These are phyloP conservation scores for Globisporangium okanoganense DNA, from an alignment of 352 stramenopile genomes.

Conservation along the genomic window DNA sequence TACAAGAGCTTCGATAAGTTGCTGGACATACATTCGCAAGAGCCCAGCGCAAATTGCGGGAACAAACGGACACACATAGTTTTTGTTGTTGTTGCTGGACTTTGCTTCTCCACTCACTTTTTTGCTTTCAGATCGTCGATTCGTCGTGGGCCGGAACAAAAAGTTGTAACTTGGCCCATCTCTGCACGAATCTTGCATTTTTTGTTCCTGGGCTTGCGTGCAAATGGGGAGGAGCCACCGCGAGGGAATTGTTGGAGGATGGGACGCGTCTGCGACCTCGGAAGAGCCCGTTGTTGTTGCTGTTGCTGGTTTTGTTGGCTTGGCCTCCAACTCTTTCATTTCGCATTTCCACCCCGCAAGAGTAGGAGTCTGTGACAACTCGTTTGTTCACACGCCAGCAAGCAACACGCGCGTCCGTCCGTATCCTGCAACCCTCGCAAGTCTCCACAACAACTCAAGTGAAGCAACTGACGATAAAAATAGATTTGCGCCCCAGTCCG, in stretches of 20 bases:
- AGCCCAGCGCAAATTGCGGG: no score
- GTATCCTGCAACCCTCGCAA: constrained; percentile 4
- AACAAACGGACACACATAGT: no score
- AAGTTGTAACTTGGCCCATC: no score
- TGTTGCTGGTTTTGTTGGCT: background rate
- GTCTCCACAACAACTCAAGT: background rate
- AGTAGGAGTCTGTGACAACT: constrained; percentile 18
- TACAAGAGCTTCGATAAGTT: no score
- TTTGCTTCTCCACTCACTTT: no score
- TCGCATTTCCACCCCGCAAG: constrained; percentile 30
- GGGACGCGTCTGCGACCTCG: background rate
- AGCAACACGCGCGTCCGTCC: background rate
- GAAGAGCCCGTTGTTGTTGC: background rate
- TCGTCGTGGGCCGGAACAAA: no score
- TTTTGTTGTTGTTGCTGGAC: no score
- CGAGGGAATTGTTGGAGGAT: background rate
- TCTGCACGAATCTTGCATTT: background rate
- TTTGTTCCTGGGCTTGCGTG: background rate
- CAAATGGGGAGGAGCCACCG: background rate
- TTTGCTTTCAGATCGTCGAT: no score
- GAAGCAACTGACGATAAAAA: background rate
- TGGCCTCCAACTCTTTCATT: constrained; percentile 20
- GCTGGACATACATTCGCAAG: no score
- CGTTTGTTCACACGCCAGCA: background rate
- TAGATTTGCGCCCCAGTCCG: background rate